Evolutionary conservation across 257 asterid species (phyloP), one percentile per base, ranked within the genome.

Genomic region (Coffea canephora): DNA sequence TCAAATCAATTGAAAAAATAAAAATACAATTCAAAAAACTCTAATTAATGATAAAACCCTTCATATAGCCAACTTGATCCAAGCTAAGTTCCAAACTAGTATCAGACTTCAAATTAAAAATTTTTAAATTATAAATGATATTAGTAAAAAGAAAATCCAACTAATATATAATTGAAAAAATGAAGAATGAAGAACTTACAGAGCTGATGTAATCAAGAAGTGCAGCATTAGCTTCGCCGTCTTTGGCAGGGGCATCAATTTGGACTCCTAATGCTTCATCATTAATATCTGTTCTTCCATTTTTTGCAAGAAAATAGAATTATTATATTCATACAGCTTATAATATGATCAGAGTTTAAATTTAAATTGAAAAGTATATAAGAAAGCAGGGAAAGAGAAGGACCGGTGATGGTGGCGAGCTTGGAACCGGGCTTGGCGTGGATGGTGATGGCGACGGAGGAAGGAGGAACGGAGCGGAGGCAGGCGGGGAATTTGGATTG

Each of bases 161-260:
- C 41, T 16, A 6, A 59, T 55, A 11, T 43, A 75, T 1, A 21
- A 19, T 8, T n/a, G n/a, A 75, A 57, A 75, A 5, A 13, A 21
- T 62, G 18, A 6, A 27, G 13, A 80, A 8, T 49, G 64, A 80
- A 70, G 76, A 54, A 84, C 87, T 87, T 84, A 95, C 97, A 31
- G 95, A 87, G 91, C 96, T 88, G 64, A 93, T 91, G 82, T 89
- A 95, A 72, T 92, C 97, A 50, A 93, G 77, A 81, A 95, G 96
- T 7, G 99, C 99, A 59, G 99, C 98, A 74, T 95, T 93, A 57
- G 99, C 98, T 92, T 93, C 98, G 36, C 97, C 99, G 77, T 93
- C 98, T 86, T 90, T 95, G 6, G 97, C 96, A 27, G 99, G 99
- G 50, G 99, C 98, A 84, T 95, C 99, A 75, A 95, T 95, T 86